Conservation (phyloP, 106 monocot genomes). For the Acorus gramineus region DNA sequence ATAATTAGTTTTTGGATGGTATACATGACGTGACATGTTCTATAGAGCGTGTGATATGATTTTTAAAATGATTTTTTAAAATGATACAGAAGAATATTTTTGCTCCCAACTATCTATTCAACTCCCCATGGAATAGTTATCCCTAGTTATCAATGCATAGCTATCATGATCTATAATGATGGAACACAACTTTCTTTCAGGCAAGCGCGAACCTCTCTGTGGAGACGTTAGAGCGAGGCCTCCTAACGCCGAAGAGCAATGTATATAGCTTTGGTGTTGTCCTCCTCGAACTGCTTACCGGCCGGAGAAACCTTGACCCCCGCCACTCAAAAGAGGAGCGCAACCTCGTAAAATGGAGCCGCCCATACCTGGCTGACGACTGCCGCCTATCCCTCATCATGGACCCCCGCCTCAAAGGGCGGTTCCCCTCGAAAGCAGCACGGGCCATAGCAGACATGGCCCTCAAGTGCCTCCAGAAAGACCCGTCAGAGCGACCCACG, state of each 20-base stretch:
- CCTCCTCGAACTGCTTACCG: constrained; percentile 75
- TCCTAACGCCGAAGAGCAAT: constrained; percentile 88
- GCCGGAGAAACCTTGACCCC: constrained; percentile 52
- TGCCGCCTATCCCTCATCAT: constrained; percentile 76
- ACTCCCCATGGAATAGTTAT: no score
- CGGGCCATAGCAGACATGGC: constrained; percentile 62
- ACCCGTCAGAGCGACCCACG: constrained; percentile 76
- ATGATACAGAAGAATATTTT: no score
- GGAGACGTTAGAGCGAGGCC: constrained; percentile 57
- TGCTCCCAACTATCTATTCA: no score
- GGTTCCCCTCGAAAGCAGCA: constrained; percentile 63
- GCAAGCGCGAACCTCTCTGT: constrained; percentile 48
- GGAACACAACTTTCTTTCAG: constrained; percentile 13
- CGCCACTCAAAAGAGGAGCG: constrained; percentile 60
- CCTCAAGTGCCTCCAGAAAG: constrained; percentile 57
- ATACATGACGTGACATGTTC: no score
- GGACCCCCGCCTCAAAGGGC: constrained; percentile 72
- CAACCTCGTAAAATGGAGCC: constrained; percentile 78
- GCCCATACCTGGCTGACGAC: constrained; percentile 70
- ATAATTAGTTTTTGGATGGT: no score
- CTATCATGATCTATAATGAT: neutral
- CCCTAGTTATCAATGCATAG: neutral
- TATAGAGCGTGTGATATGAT: no score
- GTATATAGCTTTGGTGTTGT: constrained; percentile 81
- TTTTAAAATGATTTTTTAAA: no score